A percentile compares a stretch with the other conserved stretches of the same genome.
Conservation (phyloP, 2,329 filamentous ascomycete species). For the Didymella lethalis region DNA sequence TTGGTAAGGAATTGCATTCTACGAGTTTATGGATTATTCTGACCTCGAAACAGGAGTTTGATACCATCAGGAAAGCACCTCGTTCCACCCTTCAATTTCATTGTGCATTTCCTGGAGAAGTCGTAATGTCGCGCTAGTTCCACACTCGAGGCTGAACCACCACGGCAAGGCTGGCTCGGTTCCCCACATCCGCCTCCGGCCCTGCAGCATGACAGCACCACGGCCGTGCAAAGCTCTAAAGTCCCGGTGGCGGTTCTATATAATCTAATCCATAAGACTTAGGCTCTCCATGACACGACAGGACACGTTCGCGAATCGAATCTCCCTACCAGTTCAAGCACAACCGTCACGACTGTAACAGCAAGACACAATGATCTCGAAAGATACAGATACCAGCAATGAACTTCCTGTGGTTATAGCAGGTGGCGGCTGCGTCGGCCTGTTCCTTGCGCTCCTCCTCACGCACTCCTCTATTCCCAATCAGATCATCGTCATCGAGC, state of each 20-base stretch:
- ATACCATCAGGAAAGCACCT: not conserved
- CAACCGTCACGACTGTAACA: not conserved
- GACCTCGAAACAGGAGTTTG: not conserved
- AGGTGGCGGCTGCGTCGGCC: conserved; percentile 53
- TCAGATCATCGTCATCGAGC: conserved; percentile 47
- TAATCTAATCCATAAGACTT: conserved; percentile 1
- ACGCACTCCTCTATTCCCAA: conserved; percentile 45
- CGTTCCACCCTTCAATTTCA: not conserved
- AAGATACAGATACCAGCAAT: not conserved
- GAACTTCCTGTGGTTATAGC: conserved; percentile 47
- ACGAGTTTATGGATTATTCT: not conserved
- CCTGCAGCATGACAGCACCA: conserved; percentile 20
- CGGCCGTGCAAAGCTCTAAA: not conserved
- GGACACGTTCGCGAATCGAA: not conserved
- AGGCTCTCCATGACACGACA: not conserved
- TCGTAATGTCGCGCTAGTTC: conserved; percentile 4
- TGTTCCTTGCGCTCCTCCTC: conserved; percentile 53
- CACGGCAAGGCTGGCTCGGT: conserved; percentile 18
- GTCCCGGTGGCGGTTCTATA: not conserved
- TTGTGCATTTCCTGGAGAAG: not conserved
- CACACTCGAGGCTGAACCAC: conserved; percentile 10
- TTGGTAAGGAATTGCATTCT: not conserved
- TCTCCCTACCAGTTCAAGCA: not conserved
- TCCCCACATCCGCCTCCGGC: conserved; percentile 24
- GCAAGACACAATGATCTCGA: conserved; percentile 8